Percentiles rank a stretch among this genome's conserved stretches.
Evolutionary conservation across 2,329 filamentous ascomycete species (phyloP).

Genomic region (Trichoderma koningii): DNA sequence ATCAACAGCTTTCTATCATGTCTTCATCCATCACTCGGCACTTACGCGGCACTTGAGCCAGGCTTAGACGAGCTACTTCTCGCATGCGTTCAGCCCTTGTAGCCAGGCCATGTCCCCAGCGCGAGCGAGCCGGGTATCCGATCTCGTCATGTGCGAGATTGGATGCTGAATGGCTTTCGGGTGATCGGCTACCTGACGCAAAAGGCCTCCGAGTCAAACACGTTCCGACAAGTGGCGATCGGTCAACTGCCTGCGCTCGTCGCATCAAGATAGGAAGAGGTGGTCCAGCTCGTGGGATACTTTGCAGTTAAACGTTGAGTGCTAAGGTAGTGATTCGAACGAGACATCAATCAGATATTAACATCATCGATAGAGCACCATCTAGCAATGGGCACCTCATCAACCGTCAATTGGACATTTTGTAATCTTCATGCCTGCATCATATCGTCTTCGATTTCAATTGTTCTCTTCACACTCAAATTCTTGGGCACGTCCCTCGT

Average conservation of each 20-base stretch:
- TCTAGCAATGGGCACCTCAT: too few species aligned
- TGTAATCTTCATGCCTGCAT: not conserved
- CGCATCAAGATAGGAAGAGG: too few species aligned
- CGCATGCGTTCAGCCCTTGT: not conserved
- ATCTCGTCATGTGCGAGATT: conserved; percentile 6
- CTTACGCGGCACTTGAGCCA: too few species aligned
- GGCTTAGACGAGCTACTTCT: not conserved
- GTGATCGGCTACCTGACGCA: not conserved
- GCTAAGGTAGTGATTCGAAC: too few species aligned
- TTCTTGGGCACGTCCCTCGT: not conserved
- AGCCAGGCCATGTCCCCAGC: not conserved
- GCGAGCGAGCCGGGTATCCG: not conserved
- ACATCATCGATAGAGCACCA: too few species aligned
- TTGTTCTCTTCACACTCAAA: not conserved
- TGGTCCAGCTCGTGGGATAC: too few species aligned
- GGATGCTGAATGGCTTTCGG: conserved; percentile 3
- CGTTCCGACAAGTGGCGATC: not conserved
- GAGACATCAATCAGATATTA: too few species aligned
- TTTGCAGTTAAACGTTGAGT: too few species aligned
- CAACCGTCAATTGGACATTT: not conserved
- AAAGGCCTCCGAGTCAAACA: not conserved
- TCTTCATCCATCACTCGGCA: too few species aligned
- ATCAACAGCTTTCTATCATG: too few species aligned
- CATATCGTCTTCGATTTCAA: not conserved
- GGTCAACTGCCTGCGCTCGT: not conserved